These are phyloP conservation scores for Nicotiana paniculata DNA, from an alignment of 257 asterid species.

Conservation along the genomic window DNA sequence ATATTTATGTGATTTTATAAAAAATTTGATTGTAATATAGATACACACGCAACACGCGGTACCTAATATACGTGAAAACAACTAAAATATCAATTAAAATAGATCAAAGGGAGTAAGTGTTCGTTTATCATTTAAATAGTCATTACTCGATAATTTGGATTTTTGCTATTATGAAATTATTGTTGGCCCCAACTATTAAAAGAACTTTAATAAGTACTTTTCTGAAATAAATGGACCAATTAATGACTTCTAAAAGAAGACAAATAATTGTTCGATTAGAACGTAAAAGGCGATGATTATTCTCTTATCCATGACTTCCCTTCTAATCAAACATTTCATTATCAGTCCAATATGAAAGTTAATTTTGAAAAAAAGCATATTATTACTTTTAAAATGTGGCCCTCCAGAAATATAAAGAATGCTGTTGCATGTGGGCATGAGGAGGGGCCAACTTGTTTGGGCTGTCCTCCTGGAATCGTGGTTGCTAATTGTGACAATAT, in stretches of 20 bases:
- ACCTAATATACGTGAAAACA: too few species aligned
- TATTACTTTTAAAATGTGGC: too few species aligned
- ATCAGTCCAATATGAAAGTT: neutral
- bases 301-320: neutral
- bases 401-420: too few species aligned
- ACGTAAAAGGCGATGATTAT: neutral
- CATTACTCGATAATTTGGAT: neutral
- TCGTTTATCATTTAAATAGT: neutral
- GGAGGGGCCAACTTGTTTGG: too few species aligned
- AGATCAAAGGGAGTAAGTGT: neutral
- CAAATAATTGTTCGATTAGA: neutral
- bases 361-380: too few species aligned
- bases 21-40: too few species aligned
- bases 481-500: too few species aligned
- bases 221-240: neutral
- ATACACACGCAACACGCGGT: too few species aligned
- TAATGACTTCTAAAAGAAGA: constrained; percentile 4
- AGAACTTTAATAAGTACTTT: neutral
- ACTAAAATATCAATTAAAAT: too few species aligned
- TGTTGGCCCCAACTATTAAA: neutral
- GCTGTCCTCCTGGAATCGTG: too few species aligned
- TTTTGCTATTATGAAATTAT: neutral
- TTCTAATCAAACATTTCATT: neutral
- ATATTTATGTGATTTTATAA: too few species aligned
- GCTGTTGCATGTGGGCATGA: too few species aligned